Conservation (phyloP, 257 asterid genomes). For the Coffea eugenioides region DNA sequence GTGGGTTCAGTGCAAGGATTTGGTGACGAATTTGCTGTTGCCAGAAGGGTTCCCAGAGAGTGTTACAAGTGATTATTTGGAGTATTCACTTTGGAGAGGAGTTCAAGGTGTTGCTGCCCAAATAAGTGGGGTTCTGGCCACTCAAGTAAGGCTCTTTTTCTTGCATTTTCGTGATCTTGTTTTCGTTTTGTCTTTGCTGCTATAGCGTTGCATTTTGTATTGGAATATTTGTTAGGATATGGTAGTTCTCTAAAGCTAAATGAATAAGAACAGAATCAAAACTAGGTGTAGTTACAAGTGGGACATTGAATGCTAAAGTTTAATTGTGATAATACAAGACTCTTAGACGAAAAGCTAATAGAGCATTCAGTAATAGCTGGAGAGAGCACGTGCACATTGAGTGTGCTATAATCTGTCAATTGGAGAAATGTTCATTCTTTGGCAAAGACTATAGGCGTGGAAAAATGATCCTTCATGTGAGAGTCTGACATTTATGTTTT, state of each 20-base stretch:
- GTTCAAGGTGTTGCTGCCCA: constrained; percentile 97
- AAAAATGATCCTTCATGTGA: background rate
- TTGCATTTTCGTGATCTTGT: background rate
- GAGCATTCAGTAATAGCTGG: background rate
- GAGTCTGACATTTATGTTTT: background rate
- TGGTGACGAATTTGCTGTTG: constrained; percentile 52
- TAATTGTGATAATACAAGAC: no score
- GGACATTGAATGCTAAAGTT: background rate
- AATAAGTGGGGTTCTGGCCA: constrained; percentile 91
- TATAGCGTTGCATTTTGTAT: background rate
- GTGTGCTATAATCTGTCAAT: background rate
- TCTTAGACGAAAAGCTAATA: background rate
- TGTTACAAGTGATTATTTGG: constrained; percentile 89
- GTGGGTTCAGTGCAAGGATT: constrained; percentile 65
- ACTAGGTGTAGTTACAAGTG: background rate
- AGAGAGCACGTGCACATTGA: background rate
- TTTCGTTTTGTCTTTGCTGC: background rate
- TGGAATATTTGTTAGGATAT: background rate
- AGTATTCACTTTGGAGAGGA: constrained; percentile 97
- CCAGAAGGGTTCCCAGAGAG: constrained; percentile 94
- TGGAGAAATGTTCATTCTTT: background rate
- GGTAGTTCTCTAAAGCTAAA: background rate
- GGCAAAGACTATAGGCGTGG: background rate
- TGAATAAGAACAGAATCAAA: background rate
- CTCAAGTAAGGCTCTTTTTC: constrained; percentile 53